Evolutionary conservation across 352 stramenopile species (phyloP).

Genomic region (Phytophthora lateralis): DNA sequence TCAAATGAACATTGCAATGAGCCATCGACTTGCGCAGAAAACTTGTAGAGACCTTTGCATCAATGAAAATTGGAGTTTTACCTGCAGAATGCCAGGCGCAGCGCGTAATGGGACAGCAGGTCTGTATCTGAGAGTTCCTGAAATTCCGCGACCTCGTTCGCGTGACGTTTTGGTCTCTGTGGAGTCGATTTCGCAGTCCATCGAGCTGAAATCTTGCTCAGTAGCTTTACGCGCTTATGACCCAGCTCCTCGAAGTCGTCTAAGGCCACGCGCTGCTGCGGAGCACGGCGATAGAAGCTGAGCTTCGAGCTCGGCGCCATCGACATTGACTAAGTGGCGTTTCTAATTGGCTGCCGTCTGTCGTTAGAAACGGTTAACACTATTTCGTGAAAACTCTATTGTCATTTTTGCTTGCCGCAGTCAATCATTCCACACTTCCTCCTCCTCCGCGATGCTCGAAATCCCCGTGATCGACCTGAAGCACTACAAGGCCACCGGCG

Average conservation of each 20-base stretch:
- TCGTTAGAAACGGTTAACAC: not conserved
- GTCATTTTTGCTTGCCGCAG: not conserved
- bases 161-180: not conserved
- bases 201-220: conserved; percentile 33
- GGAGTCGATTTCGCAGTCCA: conserved; percentile 1
- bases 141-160: conserved; percentile 19
- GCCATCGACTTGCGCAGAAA: not conserved
- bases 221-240: conserved; percentile 69
- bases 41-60: not conserved
- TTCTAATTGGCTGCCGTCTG: not conserved
- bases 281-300: conserved; percentile 87
- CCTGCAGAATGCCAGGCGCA: conserved; percentile 63
- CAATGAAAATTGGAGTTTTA: conserved; percentile 16
- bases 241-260: conserved; percentile 94
- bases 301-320: conserved; percentile 4
- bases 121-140: conserved; percentile 34
- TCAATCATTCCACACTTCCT: not conserved
- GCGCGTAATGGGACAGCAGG: conserved; percentile 50
- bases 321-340: not conserved
- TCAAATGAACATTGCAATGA: conserved; percentile 13
- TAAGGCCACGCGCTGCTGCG: conserved; percentile 88
- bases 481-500: conserved; percentile 73
- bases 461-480: conserved; percentile 85
- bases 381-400: not conserved
- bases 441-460: conserved; percentile 53